Evolutionary conservation across 1,284 basidiomycete genomes (phyloP).

Genomic region (Veloboletus limbatus): DNA sequence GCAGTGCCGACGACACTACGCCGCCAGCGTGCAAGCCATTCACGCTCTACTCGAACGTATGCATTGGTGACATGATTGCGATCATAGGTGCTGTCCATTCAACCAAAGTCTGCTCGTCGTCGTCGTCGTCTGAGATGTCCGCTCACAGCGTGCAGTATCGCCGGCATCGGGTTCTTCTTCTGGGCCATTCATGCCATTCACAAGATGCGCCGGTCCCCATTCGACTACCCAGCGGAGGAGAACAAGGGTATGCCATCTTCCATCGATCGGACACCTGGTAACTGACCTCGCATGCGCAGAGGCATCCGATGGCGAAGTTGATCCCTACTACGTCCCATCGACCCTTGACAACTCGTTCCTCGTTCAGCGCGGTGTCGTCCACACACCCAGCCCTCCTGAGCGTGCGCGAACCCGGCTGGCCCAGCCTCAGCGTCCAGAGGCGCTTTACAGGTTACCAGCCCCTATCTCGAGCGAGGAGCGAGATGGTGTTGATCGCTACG

Average conservation of each 20-base stretch:
- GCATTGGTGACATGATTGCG: constrained; percentile 24
- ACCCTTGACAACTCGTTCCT: constrained; percentile 5
- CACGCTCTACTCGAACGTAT: constrained; percentile 9
- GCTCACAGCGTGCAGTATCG: constrained; percentile 15
- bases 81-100: constrained; percentile 24
- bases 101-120: too few species aligned
- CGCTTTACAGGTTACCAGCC: neutral
- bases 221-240: constrained; percentile 1
- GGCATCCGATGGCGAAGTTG: neutral
- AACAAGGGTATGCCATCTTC: too few species aligned
- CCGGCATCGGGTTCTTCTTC: constrained; percentile 20
- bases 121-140: neutral
- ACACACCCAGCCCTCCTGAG: constrained; percentile 1
- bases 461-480: neutral
- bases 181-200: constrained; percentile 22
- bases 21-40: constrained; percentile 17
- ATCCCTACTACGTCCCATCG: constrained; percentile 1
- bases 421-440: constrained; percentile 1
- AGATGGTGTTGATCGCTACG: too few species aligned
- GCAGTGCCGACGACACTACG: neutral
- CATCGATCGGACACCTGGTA: too few species aligned
- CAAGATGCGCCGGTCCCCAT: constrained; percentile 21
- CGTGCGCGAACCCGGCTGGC: constrained; percentile 9
- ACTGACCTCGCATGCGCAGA: constrained; percentile 7
- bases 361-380: constrained; percentile 5